Evolutionary conservation across 176 grass and related monocot genomes (phyloP), one percentile per base, ranked within the genome.

Genomic region (Zizania latifolia): DNA sequence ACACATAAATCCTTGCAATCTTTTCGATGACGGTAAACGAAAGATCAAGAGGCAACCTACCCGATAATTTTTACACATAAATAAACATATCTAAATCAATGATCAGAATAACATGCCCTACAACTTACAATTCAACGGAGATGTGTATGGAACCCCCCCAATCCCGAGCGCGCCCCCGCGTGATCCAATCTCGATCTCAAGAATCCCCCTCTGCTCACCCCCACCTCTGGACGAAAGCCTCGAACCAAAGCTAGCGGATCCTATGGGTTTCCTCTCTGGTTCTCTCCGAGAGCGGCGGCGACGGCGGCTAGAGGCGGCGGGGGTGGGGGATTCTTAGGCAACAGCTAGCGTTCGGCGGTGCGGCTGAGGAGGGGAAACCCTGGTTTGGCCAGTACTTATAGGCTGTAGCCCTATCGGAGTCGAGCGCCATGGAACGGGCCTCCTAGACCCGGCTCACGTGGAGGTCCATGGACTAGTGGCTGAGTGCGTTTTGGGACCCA

Each of bases 91-190:
- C 19, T 13, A 23, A 21, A 16, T 19, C 1, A 1, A 2, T 1
- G 17, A 43, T 10, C 6, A 23, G 6, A 4, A 12, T 1, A 50
- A 30, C 62, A 61, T 6, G 6, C 5, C 33, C 4, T 22, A 74
- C 16, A 80, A 71, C 86, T 84, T 76, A 88, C 86, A 76, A 55
- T 57, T 88, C 63, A 19, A 55, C 65, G 14, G 69, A 53, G 46
- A 45, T 44, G 70, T 80, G 76, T 75, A 38, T 55, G 29, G 56
- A 28, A 58, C 9, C 69, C 78, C n/a, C 48, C 68, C 0, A 19
- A 80, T 70, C 70, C 81, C 76, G 86, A 88, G 86, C 86, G 16
- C 81, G 86, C 86, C 81, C 81, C 31, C 86, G 75, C 75, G 37
- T 87, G 74, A 17, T 88, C 43, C 75, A 44, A 59, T 75, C 63